phyloP scores from a whole-genome alignment of 345 rosid genomes.

The Rhodamnia rubescens region DNA sequence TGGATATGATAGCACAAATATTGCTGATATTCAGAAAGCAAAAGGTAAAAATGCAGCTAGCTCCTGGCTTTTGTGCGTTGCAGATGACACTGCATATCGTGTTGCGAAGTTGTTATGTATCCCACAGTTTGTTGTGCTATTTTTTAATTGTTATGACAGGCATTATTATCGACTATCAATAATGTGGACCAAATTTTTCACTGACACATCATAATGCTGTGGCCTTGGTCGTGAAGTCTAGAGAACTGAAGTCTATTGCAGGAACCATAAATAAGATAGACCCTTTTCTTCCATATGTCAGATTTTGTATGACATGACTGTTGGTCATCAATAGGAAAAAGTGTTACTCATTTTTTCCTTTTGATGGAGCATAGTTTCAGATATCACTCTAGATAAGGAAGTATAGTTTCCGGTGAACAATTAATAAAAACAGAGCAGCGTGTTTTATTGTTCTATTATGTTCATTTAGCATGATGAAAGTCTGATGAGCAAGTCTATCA shows the following conservation, averaged over 20 bases:
- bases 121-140: neutral
- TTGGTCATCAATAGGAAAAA: neutral
- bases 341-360: neutral
- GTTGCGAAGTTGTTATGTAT: slow-evolving; percentile 75
- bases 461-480: neutral
- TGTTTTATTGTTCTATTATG: neutral
- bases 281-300: neutral
- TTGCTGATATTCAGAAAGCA: slow-evolving; percentile 56
- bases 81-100: slow-evolving; percentile 69
- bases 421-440: neutral
- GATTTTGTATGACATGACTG: neutral
- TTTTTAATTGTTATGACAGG: neutral
- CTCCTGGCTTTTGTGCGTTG: slow-evolving; percentile 93
- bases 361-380: neutral
- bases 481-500: neutral
- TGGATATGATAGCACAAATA: slow-evolving; percentile 76
- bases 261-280: slow-evolving; percentile 95
- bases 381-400: neutral
- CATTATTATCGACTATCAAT: neutral
- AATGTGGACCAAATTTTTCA: neutral
- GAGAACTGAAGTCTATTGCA: slow-evolving; percentile 74
- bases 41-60: slow-evolving; percentile 91
- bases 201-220: slow-evolving; percentile 94
- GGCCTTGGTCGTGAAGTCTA: slow-evolving; percentile 82
- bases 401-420: neutral